Percentiles rank a stretch among this genome's conserved stretches.
phyloP scores from a whole-genome alignment of 2,329 filamentous ascomycete genomes.

The Penicillium sp. region DNA sequence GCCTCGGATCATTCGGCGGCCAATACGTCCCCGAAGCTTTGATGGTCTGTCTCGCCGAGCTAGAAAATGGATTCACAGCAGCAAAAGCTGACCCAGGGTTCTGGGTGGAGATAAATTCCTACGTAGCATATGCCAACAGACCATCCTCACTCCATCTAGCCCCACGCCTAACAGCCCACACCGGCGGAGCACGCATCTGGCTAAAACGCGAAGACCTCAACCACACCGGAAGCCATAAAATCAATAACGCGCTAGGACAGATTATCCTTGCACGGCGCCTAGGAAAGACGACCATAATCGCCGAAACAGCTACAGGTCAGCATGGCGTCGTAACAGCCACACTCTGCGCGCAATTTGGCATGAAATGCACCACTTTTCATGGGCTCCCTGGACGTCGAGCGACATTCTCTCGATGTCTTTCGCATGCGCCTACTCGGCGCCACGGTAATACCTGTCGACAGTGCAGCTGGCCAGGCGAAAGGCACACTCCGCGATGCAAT shows the following conservation, averaged over 20 bases:
- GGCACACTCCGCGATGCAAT: constrained; percentile 80
- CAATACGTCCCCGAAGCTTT: constrained; percentile 96
- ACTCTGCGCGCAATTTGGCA: constrained; percentile 92
- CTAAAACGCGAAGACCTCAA: constrained; percentile 95
- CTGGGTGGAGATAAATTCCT: constrained; percentile 90
- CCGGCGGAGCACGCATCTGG: constrained; percentile 92
- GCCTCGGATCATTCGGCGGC: constrained; percentile 90
- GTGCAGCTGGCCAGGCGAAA: constrained; percentile 53
- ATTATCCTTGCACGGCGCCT: constrained; percentile 81
- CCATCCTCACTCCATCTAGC: constrained; percentile 86
- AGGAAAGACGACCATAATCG: constrained; percentile 94
- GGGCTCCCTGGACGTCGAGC: constrained; percentile 91
- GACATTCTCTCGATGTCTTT: constrained; percentile 93
- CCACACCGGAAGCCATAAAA: constrained; percentile 96
- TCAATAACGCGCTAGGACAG: constrained; percentile 95
- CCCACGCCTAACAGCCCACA: constrained; percentile 77
- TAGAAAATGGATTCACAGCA: constrained; percentile 83
- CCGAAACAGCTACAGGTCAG: constrained; percentile 92
- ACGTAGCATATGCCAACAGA: constrained; percentile 92
- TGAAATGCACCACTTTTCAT: constrained; percentile 98
- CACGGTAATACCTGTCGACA: constrained; percentile 75
- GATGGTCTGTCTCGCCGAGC: constrained; percentile 85
- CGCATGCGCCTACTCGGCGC: constrained; percentile 92
- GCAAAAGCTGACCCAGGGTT: constrained; percentile 82
- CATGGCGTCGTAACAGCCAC: constrained; percentile 96